phyloP scores from a whole-genome alignment of 2,329 filamentous ascomycete genomes.

The Stachybotrys chlorohalonatus region DNA sequence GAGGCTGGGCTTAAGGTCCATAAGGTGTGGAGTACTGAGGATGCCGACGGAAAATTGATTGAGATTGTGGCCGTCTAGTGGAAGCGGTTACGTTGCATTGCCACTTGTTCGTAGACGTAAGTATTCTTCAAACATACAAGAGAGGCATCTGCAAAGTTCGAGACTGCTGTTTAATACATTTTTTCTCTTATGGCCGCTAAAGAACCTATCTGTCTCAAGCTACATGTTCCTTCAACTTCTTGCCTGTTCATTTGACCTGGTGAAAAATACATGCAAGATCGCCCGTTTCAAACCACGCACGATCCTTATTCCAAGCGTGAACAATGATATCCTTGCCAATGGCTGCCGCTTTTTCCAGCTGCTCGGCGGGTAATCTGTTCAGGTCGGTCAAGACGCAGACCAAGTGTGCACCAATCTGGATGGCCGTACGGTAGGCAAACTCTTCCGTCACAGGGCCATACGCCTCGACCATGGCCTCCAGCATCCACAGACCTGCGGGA shows the following conservation, averaged over 20 bases:
- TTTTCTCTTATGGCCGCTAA: too few species aligned
- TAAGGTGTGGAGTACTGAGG: slow-evolving; percentile 17
- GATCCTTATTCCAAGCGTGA: neutral
- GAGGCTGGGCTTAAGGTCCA: slow-evolving; percentile 22
- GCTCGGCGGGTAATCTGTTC: neutral
- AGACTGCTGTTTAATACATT: too few species aligned
- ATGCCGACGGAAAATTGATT: too few species aligned
- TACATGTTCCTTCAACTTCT: too few species aligned
- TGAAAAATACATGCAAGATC: neutral
- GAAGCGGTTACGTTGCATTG: too few species aligned
- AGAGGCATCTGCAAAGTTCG: too few species aligned
- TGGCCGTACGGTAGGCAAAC: slow-evolving; percentile 1
- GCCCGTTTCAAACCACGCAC: neutral
- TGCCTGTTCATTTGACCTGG: neutral
- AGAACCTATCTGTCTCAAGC: too few species aligned
- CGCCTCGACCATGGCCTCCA: neutral
- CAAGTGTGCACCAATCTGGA: neutral
- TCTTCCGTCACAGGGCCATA: neutral
- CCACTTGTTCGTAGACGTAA: too few species aligned
- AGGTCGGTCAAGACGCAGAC: neutral
- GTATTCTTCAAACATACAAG: too few species aligned
- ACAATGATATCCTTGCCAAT: neutral
- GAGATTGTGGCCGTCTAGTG: too few species aligned
- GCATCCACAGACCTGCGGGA: neutral
- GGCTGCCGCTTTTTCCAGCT: neutral